A percentile compares a stretch with the other conserved stretches of the same genome.
Conservation (phyloP, 2,329 filamentous ascomycete species). For the Phialophora tarda region DNA sequence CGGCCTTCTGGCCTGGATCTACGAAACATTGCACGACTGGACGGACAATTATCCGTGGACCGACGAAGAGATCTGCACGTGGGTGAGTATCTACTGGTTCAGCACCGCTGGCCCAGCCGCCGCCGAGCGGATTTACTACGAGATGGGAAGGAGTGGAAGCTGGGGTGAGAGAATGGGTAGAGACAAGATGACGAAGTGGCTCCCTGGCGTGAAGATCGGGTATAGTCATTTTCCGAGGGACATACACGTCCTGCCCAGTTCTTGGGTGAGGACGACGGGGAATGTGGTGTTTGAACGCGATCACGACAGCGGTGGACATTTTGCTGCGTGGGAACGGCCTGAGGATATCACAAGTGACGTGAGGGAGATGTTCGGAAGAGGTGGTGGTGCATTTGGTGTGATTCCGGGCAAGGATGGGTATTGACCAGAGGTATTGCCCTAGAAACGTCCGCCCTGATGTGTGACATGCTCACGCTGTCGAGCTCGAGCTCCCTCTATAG, state of each 20-base stretch:
- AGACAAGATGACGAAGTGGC: slow-evolving; percentile 39
- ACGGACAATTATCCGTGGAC: slow-evolving; percentile 74
- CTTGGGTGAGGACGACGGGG: slow-evolving; percentile 59
- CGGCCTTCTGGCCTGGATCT: slow-evolving; percentile 76
- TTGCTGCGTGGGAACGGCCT: slow-evolving; percentile 60
- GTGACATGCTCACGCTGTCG: neutral
- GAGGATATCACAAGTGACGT: slow-evolving; percentile 55
- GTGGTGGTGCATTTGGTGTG: slow-evolving; percentile 46
- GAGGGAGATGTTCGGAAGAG: slow-evolving; percentile 55
- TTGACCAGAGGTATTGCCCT: slow-evolving; percentile 1
- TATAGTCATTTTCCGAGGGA: slow-evolving; percentile 60
- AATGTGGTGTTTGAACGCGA: slow-evolving; percentile 55
- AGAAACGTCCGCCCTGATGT: neutral
- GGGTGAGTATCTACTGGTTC: slow-evolving; percentile 75
- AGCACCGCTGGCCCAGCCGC: slow-evolving; percentile 71
- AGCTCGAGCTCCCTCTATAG: neutral
- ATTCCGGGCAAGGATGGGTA: slow-evolving; percentile 48
- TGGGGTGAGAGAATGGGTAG: slow-evolving; percentile 27
- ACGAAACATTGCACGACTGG: slow-evolving; percentile 81
- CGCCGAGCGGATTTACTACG: slow-evolving; percentile 70
- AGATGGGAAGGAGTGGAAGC: slow-evolving; percentile 54
- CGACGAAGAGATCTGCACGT: slow-evolving; percentile 76
- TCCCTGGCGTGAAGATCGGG: slow-evolving; percentile 58
- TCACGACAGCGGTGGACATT: slow-evolving; percentile 58
- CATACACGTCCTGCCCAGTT: slow-evolving; percentile 55